Base-by-base conservation (phyloP, 805 yeast genomes). In the Saturnispora diversa region DNA sequence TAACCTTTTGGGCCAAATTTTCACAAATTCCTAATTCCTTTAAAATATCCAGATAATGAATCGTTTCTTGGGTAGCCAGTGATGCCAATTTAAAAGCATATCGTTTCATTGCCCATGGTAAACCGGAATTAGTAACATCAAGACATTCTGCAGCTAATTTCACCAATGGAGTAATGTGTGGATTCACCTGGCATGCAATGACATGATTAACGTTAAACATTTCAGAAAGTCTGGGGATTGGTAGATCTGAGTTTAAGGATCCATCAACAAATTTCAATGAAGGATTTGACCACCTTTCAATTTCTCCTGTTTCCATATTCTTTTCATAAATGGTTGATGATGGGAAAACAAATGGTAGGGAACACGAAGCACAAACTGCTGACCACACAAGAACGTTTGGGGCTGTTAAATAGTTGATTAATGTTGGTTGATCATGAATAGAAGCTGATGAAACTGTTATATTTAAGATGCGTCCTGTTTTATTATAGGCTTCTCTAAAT, bases 181-280 rank as follows among this genome's bases (percentile, higher is more conserved):
- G 94, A 55, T 92, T 92, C 1, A 92, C 98, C 58, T 92, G 99
- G 34, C 95, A 90, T 0, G 97, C 98, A 50, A 92, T 87, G 46
- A 92, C 88, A 59, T 92, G 96, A 57, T 92, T 95, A 23, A 92
- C 96, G 54, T 92, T 90, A 59, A 92, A 92, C 95, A 92, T 87
- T 56, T 92, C 98, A 16, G 94, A 81, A 17, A 92, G 66, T 50
- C 97, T 72, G 2, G 94, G 72, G 21, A 87, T 80, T 3, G 99
- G 99, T 39, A 92, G 64, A 59, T 92, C 99, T 47, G 85, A 84
- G 54, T 90, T 94, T 6, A 92, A 95, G 0, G 96, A 86, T 0
- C 99, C 99, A 60, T 92, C 99, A 23, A 92, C 88, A 60, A 83
- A 92, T 51, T 83, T 81, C 27, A 81, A 75, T 15, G 80, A 70